A percentile compares a stretch with the other conserved stretches of the same genome.
Evolutionary conservation across 2,329 filamentous ascomycete species (phyloP).

Genomic region (Eutypa lata): DNA sequence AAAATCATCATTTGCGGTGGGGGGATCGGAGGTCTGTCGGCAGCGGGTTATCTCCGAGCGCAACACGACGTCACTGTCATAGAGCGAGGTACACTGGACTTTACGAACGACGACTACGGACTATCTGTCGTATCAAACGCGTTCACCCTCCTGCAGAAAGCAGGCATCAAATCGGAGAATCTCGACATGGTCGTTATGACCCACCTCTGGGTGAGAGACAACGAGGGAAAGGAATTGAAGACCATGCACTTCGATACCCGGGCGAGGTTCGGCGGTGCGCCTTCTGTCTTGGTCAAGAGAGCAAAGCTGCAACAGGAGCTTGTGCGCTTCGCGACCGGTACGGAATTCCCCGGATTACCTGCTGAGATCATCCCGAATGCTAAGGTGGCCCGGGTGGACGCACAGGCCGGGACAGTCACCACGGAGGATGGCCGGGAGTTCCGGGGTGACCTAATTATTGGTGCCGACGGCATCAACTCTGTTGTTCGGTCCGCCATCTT

Average conservation of each 20-base stretch:
- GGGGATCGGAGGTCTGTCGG: constrained; percentile 21
- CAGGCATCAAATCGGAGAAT: constrained; percentile 15
- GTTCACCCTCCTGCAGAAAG: constrained; percentile 16
- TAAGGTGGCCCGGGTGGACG: constrained; percentile 19
- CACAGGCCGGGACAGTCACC: constrained; percentile 14
- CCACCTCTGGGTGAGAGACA: constrained; percentile 14
- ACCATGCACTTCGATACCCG: constrained; percentile 18
- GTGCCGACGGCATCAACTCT: constrained; percentile 22
- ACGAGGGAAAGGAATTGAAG: constrained; percentile 12
- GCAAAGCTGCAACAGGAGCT: constrained; percentile 16
- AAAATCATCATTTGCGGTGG: constrained; percentile 19
- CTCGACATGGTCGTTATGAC: constrained; percentile 18
- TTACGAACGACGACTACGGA: constrained; percentile 17
- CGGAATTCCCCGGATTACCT: constrained; percentile 11
- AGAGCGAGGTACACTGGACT: constrained; percentile 17
- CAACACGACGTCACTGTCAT: constrained; percentile 20
- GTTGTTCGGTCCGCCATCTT: constrained; percentile 11
- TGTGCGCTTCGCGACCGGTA: constrained; percentile 15
- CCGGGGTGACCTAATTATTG: constrained; percentile 19
- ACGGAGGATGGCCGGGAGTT: constrained; percentile 15
- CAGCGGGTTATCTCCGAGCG: constrained; percentile 19
- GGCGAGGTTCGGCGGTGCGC: constrained; percentile 12
- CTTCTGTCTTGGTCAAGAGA: constrained; percentile 16
- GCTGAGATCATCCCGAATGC: constrained; percentile 12
- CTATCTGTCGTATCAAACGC: constrained; percentile 18